A percentile compares a stretch with the other conserved stretches of the same genome.
These are phyloP conservation scores for Sanghuangporus sanghuang DNA, from an alignment of 1,284 basidiomycete species.

Conservation along the genomic window DNA sequence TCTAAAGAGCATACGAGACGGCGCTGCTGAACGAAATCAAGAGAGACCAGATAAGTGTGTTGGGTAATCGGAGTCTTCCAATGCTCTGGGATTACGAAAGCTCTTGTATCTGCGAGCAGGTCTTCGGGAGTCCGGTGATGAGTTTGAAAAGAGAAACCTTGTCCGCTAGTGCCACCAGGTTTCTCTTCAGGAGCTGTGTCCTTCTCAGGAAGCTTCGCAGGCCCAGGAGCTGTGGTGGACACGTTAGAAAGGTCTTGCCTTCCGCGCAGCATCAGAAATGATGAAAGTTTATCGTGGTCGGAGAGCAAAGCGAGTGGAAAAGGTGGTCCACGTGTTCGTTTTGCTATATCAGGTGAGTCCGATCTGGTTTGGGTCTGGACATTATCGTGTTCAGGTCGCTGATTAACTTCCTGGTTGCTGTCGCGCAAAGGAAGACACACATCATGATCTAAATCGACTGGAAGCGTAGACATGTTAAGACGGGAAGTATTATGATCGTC, in stretches of 20 bases:
- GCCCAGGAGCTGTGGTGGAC: background rate
- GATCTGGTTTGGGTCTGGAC: too few relatives aligned
- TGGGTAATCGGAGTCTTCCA: slow-evolving; percentile 29
- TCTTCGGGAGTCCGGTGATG: slow-evolving; percentile 28
- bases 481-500: background rate
- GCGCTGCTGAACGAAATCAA: slow-evolving; percentile 62
- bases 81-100: slow-evolving; percentile 37
- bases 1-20: slow-evolving; percentile 47
- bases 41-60: slow-evolving; percentile 66
- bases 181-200: background rate
- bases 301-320: slow-evolving; percentile 13
- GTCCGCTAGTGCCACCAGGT: background rate
- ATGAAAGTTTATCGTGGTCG: background rate
- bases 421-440: too few relatives aligned
- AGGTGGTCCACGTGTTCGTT: slow-evolving; percentile 10
- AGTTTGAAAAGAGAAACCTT: background rate
- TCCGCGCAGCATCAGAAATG: slow-evolving; percentile 4
- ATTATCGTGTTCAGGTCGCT: too few relatives aligned
- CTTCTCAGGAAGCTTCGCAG: background rate
- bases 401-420: too few relatives aligned
- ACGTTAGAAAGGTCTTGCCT: background rate
- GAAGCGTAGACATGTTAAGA: background rate
- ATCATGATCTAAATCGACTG: background rate
- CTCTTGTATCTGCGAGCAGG: slow-evolving; percentile 44
- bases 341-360: too few relatives aligned